Evolutionary conservation across 2,329 filamentous ascomycete species (phyloP).

Genomic region (Paramyrothecium roridum): DNA sequence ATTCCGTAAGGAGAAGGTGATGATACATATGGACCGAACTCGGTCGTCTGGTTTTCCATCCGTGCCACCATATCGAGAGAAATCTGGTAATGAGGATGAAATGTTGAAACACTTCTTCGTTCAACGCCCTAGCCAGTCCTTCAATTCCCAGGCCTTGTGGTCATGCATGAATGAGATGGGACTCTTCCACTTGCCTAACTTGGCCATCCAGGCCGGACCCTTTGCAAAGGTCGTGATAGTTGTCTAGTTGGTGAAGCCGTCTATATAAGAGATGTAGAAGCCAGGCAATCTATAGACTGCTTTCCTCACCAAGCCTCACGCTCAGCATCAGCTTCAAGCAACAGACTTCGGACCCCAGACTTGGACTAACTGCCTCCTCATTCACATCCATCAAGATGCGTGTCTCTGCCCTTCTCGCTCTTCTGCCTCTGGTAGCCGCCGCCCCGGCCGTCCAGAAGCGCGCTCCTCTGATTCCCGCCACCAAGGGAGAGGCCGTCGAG

Average conservation of each 20-base stretch:
- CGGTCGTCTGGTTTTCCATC: background rate
- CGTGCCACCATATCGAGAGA: no score
- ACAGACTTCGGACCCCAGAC: conserved; percentile 1
- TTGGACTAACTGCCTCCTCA: background rate
- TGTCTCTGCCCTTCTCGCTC: conserved; percentile 7
- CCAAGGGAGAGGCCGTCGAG: conserved; percentile 7
- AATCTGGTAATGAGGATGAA: no score
- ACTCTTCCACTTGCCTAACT: background rate
- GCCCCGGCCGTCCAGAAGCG: conserved; percentile 20
- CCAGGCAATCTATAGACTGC: background rate
- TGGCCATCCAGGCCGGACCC: background rate
- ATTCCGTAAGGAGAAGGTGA: background rate
- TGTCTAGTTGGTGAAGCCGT: background rate
- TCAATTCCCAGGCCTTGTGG: background rate
- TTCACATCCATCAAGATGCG: conserved; percentile 5
- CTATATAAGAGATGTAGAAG: background rate
- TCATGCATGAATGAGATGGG: background rate
- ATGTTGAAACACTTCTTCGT: background rate
- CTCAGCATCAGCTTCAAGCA: background rate
- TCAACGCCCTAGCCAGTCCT: background rate
- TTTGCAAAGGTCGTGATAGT: background rate
- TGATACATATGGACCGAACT: background rate
- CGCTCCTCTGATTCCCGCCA: conserved; percentile 11
- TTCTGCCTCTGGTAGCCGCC: conserved; percentile 10
- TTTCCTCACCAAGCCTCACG: background rate